phyloP scores from a whole-genome alignment of 2,329 filamentous ascomycete genomes.

The Verticillium isaacii region DNA sequence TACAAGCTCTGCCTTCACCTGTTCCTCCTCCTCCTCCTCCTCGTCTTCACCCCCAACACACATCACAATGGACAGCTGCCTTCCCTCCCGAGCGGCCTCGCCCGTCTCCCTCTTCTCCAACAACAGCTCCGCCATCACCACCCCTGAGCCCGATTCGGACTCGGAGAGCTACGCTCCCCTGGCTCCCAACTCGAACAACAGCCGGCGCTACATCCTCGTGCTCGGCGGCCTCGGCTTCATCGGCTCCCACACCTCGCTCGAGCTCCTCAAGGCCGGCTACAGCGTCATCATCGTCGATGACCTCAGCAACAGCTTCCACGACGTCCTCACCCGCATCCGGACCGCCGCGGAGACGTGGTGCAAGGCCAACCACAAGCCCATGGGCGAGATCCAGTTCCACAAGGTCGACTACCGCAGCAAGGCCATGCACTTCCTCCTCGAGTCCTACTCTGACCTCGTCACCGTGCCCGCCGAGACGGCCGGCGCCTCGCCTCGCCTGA shows the following conservation, averaged over 20 bases:
- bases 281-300: slow-evolving; percentile 46
- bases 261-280: slow-evolving; percentile 48
- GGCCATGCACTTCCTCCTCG: slow-evolving; percentile 29
- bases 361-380: slow-evolving; percentile 13
- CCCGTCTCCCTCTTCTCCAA: slow-evolving; percentile 8
- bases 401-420: slow-evolving; percentile 32
- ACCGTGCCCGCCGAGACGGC: slow-evolving; percentile 2
- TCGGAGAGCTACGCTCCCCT: slow-evolving; percentile 1
- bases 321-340: slow-evolving; percentile 22
- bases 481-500: slow-evolving; percentile 1
- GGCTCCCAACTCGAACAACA: not conserved
- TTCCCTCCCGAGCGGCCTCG: slow-evolving; percentile 10
- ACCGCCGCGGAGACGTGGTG: slow-evolving; percentile 21
- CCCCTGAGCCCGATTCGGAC: slow-evolving; percentile 1
- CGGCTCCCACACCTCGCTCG: slow-evolving; percentile 49
- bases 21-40: not conserved
- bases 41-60: not conserved
- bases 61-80: slow-evolving; percentile 10
- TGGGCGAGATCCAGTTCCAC: slow-evolving; percentile 29
- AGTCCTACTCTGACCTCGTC: slow-evolving; percentile 24
- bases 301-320: slow-evolving; percentile 36
- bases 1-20: not conserved
- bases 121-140: not conserved
- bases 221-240: slow-evolving; percentile 52
- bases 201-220: slow-evolving; percentile 34